A percentile compares a stretch with the other conserved stretches of the same genome.
phyloP scores from a whole-genome alignment of 2,329 filamentous ascomycete genomes.

The Helotiales sp. region DNA sequence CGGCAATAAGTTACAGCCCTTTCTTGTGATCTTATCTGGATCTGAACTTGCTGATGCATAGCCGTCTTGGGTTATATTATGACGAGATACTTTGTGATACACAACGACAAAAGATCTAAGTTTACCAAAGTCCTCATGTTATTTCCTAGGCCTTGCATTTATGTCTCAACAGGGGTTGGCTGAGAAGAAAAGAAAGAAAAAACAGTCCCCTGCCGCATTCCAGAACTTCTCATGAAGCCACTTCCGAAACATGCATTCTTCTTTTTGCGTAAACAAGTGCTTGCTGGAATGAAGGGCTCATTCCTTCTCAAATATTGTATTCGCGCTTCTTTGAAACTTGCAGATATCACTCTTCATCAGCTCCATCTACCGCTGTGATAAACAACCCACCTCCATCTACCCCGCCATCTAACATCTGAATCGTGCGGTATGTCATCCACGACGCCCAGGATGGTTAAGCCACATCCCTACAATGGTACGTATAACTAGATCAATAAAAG shows the following conservation, averaged over 20 bases:
- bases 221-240: not conserved
- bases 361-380: not conserved
- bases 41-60: too few species aligned
- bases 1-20: too few species aligned
- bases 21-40: too few species aligned
- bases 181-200: too few species aligned
- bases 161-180: too few species aligned
- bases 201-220: not conserved
- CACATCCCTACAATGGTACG: conserved; percentile 15
- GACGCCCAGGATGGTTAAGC: not conserved
- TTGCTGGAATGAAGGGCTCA: not conserved
- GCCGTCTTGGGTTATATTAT: too few species aligned
- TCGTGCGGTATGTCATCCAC: not conserved
- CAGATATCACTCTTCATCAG: not conserved
- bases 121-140: too few species aligned
- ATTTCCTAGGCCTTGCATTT: too few species aligned
- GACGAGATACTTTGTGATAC: too few species aligned
- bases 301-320: not conserved
- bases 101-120: too few species aligned
- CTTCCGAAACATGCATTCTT: not conserved
- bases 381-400: not conserved
- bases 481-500: too few species aligned
- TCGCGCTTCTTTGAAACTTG: not conserved
- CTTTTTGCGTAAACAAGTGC: not conserved
- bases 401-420: not conserved